Base-by-base conservation (phyloP, 1,284 basidiomycete genomes). In the Ganoderma leucocontextum region DNA sequence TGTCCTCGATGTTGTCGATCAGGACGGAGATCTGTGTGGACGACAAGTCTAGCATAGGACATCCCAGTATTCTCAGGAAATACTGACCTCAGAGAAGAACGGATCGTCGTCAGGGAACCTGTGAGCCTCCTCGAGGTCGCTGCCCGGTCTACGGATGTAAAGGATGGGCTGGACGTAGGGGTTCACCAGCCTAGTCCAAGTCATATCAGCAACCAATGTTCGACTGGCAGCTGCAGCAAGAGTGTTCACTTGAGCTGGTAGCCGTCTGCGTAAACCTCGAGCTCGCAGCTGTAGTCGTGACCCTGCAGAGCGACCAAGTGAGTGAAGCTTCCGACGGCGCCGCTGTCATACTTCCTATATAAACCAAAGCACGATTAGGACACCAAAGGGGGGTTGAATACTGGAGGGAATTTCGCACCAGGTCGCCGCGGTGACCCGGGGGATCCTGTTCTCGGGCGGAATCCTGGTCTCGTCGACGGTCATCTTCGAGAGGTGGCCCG, bases 261-360 rank as follows among this genome's bases (percentile, higher is more conserved):
- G 12, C 96, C 96, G 79, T 98, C 96, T 39, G 94, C 94, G 81
- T 91, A 95, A 39, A 97, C 90, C 79, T 97, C 96, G 60, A 98
- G 85, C 82, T 97, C 96, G 79, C 96, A 97, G 75, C 92, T 93
- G 82, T 98, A 98, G 80, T 95, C 90, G 73, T 86, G 89, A 63
- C 95, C 96, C 79, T 98, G 96, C 33, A 98, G 88, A 19, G 94
- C 93, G 65, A 94, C 93, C 49, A 94, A 86, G 77, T 98, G 96
- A 22, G 89, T 94, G 81, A 98, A 92, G 67, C 89, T 93, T 17
- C 96, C 96, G 33, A 98, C 93, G 38, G 95, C 96, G 25, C 96
- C 96, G 72, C 87, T 95, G 72, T 93, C 90, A 79, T 97, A 98
- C 85, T 98, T 98, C 95, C 93, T 89, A 72, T 25, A 67, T 66